These are phyloP conservation scores for Epipyxis sp. DNA, from an alignment of 108 stramenopile species.

Conservation along the genomic window DNA sequence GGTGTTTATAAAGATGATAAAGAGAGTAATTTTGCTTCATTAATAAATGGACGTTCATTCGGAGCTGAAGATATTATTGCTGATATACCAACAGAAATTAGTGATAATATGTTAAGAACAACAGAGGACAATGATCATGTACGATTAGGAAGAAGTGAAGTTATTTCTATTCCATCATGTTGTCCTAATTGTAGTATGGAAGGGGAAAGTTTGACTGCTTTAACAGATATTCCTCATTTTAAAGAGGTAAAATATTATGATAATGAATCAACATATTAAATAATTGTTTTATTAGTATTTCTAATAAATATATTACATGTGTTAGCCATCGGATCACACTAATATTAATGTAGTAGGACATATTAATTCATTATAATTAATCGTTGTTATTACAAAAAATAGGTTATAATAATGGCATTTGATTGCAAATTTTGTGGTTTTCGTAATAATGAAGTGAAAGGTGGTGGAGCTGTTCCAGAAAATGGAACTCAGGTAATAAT, in stretches of 20 bases:
- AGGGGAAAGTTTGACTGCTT: constrained; percentile 63
- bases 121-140: constrained; percentile 15
- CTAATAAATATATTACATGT: no score
- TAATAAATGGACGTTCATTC: background rate
- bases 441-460: constrained; percentile 73
- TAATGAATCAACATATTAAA: no score
- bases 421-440: constrained; percentile 80
- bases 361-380: no score
- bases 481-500: constrained; percentile 66
- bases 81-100: background rate
- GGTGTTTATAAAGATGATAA: constrained; percentile 44
- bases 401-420: constrained; percentile 73
- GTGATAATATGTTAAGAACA: constrained; percentile 40
- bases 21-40: background rate
- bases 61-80: background rate
- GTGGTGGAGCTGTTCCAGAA: constrained; percentile 76
- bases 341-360: no score
- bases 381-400: no score
- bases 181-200: constrained; percentile 52
- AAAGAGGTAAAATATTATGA: constrained; percentile 71
- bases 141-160: constrained; percentile 13
- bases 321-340: no score
- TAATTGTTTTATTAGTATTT: no score
- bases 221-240: constrained; percentile 85
- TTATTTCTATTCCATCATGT: constrained; percentile 22